These are phyloP conservation scores for Citrus mangshanensis DNA, from an alignment of 345 rosid genomes.

Conservation along the genomic window DNA sequence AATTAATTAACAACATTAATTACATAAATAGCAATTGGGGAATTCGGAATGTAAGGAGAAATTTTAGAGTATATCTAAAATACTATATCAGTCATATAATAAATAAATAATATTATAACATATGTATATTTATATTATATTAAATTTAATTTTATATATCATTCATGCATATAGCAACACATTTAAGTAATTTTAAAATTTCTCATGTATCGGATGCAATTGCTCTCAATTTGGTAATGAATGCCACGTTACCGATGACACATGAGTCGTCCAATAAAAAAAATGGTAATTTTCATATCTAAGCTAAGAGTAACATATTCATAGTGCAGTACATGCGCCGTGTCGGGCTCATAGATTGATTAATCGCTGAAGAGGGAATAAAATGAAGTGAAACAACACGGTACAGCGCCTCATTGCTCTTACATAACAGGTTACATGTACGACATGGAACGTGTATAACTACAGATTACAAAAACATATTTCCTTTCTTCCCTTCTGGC, in stretches of 20 bases:
- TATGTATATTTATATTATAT: too few relatives aligned
- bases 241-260: too few relatives aligned
- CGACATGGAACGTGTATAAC: background rate
- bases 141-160: too few relatives aligned
- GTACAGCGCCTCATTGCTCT: background rate
- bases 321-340: background rate
- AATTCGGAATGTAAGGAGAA: accelerated
- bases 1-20: too few relatives aligned
- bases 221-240: too few relatives aligned
- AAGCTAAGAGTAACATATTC: background rate
- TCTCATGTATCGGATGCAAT: too few relatives aligned
- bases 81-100: accelerated
- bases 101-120: too few relatives aligned
- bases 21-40: too few relatives aligned
- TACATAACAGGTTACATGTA: background rate
- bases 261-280: background rate
- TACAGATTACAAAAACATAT: slow-evolving; percentile 3
- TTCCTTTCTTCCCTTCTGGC: background rate
- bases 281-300: background rate
- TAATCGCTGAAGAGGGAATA: too few relatives aligned
- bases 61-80: accelerated
- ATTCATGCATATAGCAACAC: too few relatives aligned
- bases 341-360: background rate
- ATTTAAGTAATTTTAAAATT: too few relatives aligned
- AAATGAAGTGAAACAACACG: background rate